Conservation (phyloP, 495 filamentous ascomycete species). For the Neurospora sublineolata region DNA sequence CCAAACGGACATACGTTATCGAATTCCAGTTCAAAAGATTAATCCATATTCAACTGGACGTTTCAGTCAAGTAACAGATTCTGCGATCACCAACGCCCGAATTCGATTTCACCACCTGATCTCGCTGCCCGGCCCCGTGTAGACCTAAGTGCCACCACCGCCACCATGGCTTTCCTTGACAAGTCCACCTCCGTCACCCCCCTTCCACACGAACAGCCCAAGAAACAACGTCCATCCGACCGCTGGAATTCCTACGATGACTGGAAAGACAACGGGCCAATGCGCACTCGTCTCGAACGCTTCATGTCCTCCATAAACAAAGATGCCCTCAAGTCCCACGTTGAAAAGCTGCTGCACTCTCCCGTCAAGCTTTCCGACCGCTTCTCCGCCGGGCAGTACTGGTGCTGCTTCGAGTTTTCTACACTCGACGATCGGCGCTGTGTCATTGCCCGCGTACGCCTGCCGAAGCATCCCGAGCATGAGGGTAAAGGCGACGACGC, state of each 20-base stretch:
- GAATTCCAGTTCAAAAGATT: background rate
- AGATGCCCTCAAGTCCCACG: conserved; percentile 11
- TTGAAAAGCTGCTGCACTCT: conserved; percentile 7
- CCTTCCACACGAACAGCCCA: background rate
- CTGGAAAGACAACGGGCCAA: conserved; percentile 18
- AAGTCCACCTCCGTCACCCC: background rate
- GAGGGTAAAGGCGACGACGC: background rate
- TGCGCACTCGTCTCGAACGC: conserved; percentile 16
- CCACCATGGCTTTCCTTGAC: background rate
- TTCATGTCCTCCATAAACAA: conserved; percentile 16
- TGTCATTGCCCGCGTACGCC: conserved; percentile 15
- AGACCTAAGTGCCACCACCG: background rate
- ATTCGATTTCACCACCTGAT: background rate
- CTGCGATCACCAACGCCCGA: background rate
- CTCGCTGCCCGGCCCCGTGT: background rate
- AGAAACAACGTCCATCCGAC: conserved; percentile 9
- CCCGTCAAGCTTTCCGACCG: conserved; percentile 15
- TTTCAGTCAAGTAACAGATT: background rate
- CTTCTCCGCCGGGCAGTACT: conserved; percentile 23
- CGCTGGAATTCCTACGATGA: conserved; percentile 18
- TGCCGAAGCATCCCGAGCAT: conserved; percentile 16
- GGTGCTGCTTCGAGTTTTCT: conserved; percentile 22
- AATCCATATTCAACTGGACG: background rate
- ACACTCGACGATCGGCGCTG: conserved; percentile 8
- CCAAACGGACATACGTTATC: background rate